Evolutionary conservation across 208 protist species (phyloP).

Genomic region (Wallacemonas sp.): DNA sequence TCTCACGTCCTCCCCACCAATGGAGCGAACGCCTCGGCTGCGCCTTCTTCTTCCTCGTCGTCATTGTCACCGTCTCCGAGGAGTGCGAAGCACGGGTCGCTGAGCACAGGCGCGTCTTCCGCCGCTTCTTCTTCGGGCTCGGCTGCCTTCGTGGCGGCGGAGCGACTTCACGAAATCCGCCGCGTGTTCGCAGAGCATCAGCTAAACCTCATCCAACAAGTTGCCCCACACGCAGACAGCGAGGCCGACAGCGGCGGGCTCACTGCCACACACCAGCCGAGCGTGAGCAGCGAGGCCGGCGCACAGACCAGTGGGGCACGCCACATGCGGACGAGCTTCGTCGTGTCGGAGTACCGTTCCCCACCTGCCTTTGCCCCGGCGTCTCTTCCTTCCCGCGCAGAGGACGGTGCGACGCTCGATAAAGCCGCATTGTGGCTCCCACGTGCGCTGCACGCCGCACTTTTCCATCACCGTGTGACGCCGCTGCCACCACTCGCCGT

Average conservation of each 20-base stretch:
- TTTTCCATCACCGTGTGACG: background rate
- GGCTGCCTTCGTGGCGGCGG: background rate
- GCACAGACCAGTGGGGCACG: background rate
- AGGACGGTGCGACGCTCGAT: background rate
- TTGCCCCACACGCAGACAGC: background rate
- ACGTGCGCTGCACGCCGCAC: conserved; percentile 1
- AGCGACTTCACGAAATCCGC: background rate
- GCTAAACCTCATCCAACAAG: background rate
- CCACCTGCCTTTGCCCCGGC: background rate
- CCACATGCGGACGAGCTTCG: background rate
- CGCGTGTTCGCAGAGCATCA: background rate
- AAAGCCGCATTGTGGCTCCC: background rate
- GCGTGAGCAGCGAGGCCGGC: background rate
- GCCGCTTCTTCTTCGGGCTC: too few relatives aligned
- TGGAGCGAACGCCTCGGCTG: background rate
- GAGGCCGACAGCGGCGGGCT: too few relatives aligned
- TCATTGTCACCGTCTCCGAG: background rate
- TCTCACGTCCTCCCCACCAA: background rate
- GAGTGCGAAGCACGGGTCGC: too few relatives aligned
- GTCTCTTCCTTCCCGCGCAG: background rate
- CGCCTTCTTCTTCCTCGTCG: background rate
- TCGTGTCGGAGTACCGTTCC: background rate
- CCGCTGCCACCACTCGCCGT: background rate
- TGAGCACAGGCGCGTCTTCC: too few relatives aligned
- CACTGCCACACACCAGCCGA: too few relatives aligned